These are phyloP conservation scores for Epichloe festucae DNA, from an alignment of 2,329 filamentous ascomycete species.

Conservation along the genomic window DNA sequence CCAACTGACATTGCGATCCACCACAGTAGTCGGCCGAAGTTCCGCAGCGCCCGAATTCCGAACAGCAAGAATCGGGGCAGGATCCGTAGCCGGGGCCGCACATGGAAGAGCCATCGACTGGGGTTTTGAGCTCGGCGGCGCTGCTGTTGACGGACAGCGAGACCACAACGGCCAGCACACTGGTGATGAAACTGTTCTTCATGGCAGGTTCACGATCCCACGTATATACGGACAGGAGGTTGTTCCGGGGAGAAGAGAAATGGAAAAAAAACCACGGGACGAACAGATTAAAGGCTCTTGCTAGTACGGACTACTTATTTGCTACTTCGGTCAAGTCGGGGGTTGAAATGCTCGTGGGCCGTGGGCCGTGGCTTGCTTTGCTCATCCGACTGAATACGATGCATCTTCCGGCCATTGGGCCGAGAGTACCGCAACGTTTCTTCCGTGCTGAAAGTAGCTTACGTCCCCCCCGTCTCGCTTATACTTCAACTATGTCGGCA, in stretches of 20 bases:
- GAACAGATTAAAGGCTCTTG: background rate
- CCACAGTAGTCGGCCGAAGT: slow-evolving; percentile 21
- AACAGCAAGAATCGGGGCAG: slow-evolving; percentile 24
- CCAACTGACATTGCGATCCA: slow-evolving; percentile 26
- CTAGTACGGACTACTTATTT: background rate
- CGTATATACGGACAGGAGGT: too few relatives aligned
- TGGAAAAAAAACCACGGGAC: background rate
- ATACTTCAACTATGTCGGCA: too few relatives aligned
- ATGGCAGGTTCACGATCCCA: background rate
- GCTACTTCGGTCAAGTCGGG: too few relatives aligned
- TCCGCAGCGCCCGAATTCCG: slow-evolving; percentile 25
- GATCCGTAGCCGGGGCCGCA: slow-evolving; percentile 24
- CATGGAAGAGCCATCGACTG: background rate
- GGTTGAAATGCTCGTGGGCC: too few relatives aligned
- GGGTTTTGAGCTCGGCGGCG: background rate
- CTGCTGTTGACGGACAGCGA: background rate
- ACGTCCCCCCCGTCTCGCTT: too few relatives aligned
- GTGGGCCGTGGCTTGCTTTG: too few relatives aligned
- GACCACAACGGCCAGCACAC: background rate
- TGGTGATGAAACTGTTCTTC: background rate
- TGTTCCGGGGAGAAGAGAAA: background rate
- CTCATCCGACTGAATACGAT: too few relatives aligned
- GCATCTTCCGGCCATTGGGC: too few relatives aligned
- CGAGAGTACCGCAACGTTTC: too few relatives aligned
- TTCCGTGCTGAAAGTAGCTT: too few relatives aligned